phyloP scores from a whole-genome alignment of 2,329 filamentous ascomycete species.

The Fusarium sp. region DNA sequence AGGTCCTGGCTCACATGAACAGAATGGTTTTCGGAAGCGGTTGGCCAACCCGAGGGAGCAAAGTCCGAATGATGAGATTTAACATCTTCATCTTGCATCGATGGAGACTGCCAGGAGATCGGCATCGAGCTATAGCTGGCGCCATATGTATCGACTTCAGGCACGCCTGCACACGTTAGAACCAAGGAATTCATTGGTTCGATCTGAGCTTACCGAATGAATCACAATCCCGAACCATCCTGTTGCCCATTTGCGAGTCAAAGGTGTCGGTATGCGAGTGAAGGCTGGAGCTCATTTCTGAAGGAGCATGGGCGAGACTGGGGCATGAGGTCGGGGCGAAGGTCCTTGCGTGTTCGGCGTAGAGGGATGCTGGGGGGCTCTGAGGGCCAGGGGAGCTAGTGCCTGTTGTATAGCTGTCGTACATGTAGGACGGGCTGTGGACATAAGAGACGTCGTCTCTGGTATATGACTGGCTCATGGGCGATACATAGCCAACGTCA shows the following conservation, averaged over 20 bases:
- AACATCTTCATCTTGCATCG: slow-evolving; percentile 56
- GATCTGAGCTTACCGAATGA: slow-evolving; percentile 60
- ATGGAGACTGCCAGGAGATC: slow-evolving; percentile 56
- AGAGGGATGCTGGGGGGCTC: slow-evolving; percentile 63
- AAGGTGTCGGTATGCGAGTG: slow-evolving; percentile 67
- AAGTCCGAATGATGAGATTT: slow-evolving; percentile 55
- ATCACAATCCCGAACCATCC: slow-evolving; percentile 65
- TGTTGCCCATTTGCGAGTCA: slow-evolving; percentile 63
- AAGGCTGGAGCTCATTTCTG: slow-evolving; percentile 68
- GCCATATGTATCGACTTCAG: slow-evolving; percentile 63
- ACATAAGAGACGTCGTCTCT: slow-evolving; percentile 67
- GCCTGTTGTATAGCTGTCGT: slow-evolving; percentile 61
- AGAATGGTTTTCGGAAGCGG: slow-evolving; percentile 55
- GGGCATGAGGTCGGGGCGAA: slow-evolving; percentile 68
- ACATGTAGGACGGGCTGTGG: slow-evolving; percentile 65
- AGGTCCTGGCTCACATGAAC: slow-evolving; percentile 68
- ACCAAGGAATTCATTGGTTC: slow-evolving; percentile 48
- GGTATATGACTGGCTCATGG: slow-evolving; percentile 64
- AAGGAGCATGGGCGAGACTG: slow-evolving; percentile 68
- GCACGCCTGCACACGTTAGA: slow-evolving; percentile 57
- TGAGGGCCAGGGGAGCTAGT: slow-evolving; percentile 64
- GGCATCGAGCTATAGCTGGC: slow-evolving; percentile 59
- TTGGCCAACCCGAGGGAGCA: slow-evolving; percentile 59
- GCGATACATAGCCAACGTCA: slow-evolving; percentile 70
- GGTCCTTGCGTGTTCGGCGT: slow-evolving; percentile 59